Evolutionary conservation across 2,329 filamentous ascomycete species (phyloP), one percentile per base, ranked within the genome.

Genomic region (Colletotrichum incanum): DNA sequence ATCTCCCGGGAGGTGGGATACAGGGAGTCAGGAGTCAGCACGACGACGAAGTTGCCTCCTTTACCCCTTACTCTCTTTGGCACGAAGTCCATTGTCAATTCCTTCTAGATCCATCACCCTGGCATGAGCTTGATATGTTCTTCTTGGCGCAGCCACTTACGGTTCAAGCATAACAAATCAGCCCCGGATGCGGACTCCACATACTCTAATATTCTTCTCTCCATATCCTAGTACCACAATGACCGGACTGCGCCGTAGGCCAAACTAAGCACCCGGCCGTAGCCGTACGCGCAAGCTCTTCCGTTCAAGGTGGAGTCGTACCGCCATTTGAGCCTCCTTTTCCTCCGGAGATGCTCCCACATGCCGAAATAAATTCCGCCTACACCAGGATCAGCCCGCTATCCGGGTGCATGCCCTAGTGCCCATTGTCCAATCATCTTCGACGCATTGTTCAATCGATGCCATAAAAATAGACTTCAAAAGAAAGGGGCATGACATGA

Each of bases 251-350:
- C 34, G 50, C 52, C 59, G 65, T 20, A 9, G 16, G 37, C 26
- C 43, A 63, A 28, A 39, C 58, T 9, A 31, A 59, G 43, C 26
- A 59, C 39, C 50, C 52, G 39, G 37, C 52, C 43, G 52, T 59
- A 58, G 37, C 45, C 58, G 37, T 68, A 68, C 65, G 31, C 65
- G 65, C 69, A 63, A 72, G 69, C 69, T 55, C 41, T 64, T 63
- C 45, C 45, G 50, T 23, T 26, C 34, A 64, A 0, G 5, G 58
- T 54, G 65, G 69, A 58, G 65, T 26, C 45, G 50, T 1, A 23
- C 52, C 37, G 65, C 45, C 37, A 58, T 63, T 62, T 55, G 68
- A 72, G 58, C 43, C 65, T 68, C 65, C 58, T 62, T 71, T 71
- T 68, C 26, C 39, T 41, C 43, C 43, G 65, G 52, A 60, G n/a